Percentiles rank a stretch among this genome's conserved stretches.
Evolutionary conservation across 2,329 filamentous ascomycete genomes (phyloP).

Genomic region (Penicillium palitans): DNA sequence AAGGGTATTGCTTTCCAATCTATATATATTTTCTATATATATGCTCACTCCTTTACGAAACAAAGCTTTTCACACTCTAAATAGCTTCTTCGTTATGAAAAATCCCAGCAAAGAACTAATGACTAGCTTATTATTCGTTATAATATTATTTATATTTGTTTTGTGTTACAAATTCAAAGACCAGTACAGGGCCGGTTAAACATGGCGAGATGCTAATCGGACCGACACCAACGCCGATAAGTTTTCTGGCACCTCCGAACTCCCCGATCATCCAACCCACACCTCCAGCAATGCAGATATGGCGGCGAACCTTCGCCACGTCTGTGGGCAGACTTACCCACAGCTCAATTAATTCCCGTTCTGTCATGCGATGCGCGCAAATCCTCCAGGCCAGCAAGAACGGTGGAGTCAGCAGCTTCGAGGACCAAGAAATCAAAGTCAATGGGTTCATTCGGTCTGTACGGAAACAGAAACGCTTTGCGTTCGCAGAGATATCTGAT

Average conservation of each 20-base stretch:
- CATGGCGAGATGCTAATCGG: neutral
- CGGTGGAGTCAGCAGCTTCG: constrained; percentile 30
- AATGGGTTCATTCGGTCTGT: constrained; percentile 82
- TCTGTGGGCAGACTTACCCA: constrained; percentile 36
- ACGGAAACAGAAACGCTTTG: constrained; percentile 77
- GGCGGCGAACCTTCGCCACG: constrained; percentile 42
- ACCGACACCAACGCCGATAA: constrained; percentile 12
- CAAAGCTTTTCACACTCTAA: no score
- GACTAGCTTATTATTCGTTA: no score
- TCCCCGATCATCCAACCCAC: constrained; percentile 12
- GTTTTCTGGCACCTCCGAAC: constrained; percentile 17
- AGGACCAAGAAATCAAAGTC: constrained; percentile 55
- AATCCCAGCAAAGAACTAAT: no score
- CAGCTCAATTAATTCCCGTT: constrained; percentile 19
- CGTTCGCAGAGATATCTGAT: constrained; percentile 84
- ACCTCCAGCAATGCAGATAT: constrained; percentile 40
- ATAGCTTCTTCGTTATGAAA: no score
- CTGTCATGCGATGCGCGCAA: constrained; percentile 40
- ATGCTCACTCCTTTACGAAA: no score
- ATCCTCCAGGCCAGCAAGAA: constrained; percentile 36
- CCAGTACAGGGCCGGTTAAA: no score
- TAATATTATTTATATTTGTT: no score
- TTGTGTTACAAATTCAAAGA: no score
- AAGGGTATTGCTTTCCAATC: no score
- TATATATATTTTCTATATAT: no score